Base-by-base conservation (phyloP, 169 alveolate genomes). In the Blepharisma undulans region DNA sequence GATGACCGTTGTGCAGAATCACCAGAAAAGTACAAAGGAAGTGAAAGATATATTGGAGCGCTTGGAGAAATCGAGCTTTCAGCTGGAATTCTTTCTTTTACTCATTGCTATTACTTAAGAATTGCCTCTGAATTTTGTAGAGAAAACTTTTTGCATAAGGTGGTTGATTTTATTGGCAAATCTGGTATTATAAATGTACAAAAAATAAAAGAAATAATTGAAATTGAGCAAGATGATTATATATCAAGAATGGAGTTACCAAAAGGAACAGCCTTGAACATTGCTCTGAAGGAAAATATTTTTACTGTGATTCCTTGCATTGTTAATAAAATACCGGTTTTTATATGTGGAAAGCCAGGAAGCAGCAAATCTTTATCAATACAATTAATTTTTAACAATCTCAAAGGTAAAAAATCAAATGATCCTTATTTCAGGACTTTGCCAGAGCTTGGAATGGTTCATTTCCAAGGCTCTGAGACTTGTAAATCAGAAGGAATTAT, bases 271-370 rank as follows among this genome's bases (percentile, higher is more conserved):
- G 93, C 96, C 27, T 89, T 87, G 78, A 94, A 94, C 60, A 48
- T 76, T 60, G 94, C 96, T 19, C 71, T 92, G 29, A 84, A 85
- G 77, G 90, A 94, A 82, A 94, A 92, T 80, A 33, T 92, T 76
- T 92, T 94, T 60, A 86, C 93, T 6, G 84, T 94, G 76, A 92
- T 94, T 72, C 91, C 86, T n/a, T 94, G 95, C 59, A 84, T 94
- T 19, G 80, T 92, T 33, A 72, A 93, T 32, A 91, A 91, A 89
- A 92, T 94, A 14, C 96, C 96, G 18, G 86, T 94, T n/a, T 92
- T 93, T 86, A 88, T 94, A 14, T 91, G 90, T n/a, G 96, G 96
- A 72, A 94, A 92, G 82, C 96, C 96, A 18, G 96, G 96, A n/a
- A 87, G 92, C 71, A 92, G 95, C 76, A 94, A 94, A 90, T 90